These are phyloP conservation scores for Botryosphaeria dothidea DNA, from an alignment of 2,329 filamentous ascomycete species.

Conservation along the genomic window DNA sequence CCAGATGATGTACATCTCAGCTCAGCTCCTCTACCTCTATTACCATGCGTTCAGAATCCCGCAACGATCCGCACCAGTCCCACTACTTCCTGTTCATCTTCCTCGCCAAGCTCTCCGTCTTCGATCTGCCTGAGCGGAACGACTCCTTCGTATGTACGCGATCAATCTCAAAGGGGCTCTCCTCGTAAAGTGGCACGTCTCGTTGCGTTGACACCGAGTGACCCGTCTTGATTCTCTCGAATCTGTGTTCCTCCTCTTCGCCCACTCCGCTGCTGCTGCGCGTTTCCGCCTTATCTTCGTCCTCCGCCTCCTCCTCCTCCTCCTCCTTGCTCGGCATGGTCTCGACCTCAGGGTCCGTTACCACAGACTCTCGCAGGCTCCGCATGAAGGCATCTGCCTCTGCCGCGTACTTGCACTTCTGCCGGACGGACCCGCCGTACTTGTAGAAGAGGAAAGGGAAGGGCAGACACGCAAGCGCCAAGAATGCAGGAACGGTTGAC, in stretches of 20 bases:
- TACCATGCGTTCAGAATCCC: neutral
- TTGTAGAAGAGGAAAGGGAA: slow-evolving; percentile 77
- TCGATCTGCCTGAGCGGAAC: slow-evolving; percentile 31
- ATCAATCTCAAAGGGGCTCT: slow-evolving; percentile 51
- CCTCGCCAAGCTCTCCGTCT: slow-evolving; percentile 11
- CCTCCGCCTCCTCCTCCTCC: slow-evolving; percentile 32
- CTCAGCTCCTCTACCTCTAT: neutral
- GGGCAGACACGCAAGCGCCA: slow-evolving; percentile 70
- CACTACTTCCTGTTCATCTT: slow-evolving; percentile 21
- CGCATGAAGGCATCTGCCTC: slow-evolving; percentile 64
- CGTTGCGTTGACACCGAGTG: slow-evolving; percentile 30
- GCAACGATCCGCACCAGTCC: neutral
- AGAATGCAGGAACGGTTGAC: slow-evolving; percentile 70
- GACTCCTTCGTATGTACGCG: slow-evolving; percentile 50
- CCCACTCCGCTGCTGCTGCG: slow-evolving; percentile 3
- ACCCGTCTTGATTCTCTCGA: slow-evolving; percentile 42
- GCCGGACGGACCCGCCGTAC: slow-evolving; percentile 65
- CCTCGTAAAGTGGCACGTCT: slow-evolving; percentile 35
- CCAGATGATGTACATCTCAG: neutral
- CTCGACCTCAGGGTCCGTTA: neutral
- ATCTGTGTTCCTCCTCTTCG: slow-evolving; percentile 28
- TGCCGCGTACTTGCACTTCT: slow-evolving; percentile 68
- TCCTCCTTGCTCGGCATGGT: slow-evolving; percentile 24
- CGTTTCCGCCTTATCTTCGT: slow-evolving; percentile 21
- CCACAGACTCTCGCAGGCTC: slow-evolving; percentile 41